Evolutionary conservation across 148 eudicot species (phyloP).

Genomic region (Camellia japonica): DNA sequence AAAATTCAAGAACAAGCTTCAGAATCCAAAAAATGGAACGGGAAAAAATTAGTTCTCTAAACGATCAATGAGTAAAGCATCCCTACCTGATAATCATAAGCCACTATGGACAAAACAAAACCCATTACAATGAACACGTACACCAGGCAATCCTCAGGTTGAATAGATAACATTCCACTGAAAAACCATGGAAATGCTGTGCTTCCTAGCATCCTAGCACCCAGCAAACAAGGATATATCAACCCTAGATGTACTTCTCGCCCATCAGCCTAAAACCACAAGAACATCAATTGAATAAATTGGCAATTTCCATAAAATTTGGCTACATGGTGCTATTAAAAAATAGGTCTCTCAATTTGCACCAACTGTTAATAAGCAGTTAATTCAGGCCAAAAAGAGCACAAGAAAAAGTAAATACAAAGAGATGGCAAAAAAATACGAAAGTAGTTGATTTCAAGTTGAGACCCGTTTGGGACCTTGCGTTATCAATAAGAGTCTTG

Average conservation of each 20-base stretch:
- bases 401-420: no score
- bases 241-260: constrained; percentile 78
- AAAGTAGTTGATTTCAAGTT: no score
- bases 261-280: constrained; percentile 77
- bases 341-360: no score
- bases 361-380: not conserved
- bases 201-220: constrained; percentile 92
- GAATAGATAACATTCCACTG: constrained; percentile 53
- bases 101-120: constrained; percentile 55
- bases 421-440: no score
- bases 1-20: not conserved
- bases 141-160: constrained; percentile 70
- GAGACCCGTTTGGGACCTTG: no score
- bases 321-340: not conserved
- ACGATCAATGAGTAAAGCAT: not conserved
- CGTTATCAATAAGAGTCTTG: no score
- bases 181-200: constrained; percentile 76
- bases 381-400: no score
- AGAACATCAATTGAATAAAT: not conserved
- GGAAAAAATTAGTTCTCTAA: not conserved
- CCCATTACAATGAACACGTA: constrained; percentile 60
- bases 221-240: constrained; percentile 88
- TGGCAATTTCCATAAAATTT: not conserved
- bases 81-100: constrained; percentile 92
- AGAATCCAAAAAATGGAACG: not conserved